These are phyloP conservation scores for Hordeum vulgare DNA, from an alignment of 176 grass and related monocot species.

Conservation along the genomic window MorexV3_pseudomolecules_assembly NC_058523.1:489659399-489659898, in stretches of 20 bases:
- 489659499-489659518: neutral
- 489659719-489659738: neutral
- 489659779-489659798: slow-evolving; percentile 73
- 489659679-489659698: neutral
- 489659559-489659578: neutral
- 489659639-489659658: neutral
- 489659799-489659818: slow-evolving; percentile 72
- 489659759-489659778: slow-evolving; percentile 28
- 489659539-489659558: neutral
- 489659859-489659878: slow-evolving; percentile 95
- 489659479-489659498: neutral
- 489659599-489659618: neutral
- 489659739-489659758: neutral
- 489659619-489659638: neutral
- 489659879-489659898: slow-evolving; percentile 65
- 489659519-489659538: neutral
- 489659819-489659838: slow-evolving; percentile 95
- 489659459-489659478: too few species aligned
- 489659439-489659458: too few species aligned
- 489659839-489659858: slow-evolving; percentile 69
- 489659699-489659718: neutral
- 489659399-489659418: too few species aligned
- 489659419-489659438: too few species aligned
- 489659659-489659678: neutral
- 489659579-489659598: neutral